A percentile compares a stretch with the other conserved stretches of the same genome.
Evolutionary conservation across 1,284 basidiomycete genomes (phyloP).

Genomic region (Takashimella koratensis): DNA sequence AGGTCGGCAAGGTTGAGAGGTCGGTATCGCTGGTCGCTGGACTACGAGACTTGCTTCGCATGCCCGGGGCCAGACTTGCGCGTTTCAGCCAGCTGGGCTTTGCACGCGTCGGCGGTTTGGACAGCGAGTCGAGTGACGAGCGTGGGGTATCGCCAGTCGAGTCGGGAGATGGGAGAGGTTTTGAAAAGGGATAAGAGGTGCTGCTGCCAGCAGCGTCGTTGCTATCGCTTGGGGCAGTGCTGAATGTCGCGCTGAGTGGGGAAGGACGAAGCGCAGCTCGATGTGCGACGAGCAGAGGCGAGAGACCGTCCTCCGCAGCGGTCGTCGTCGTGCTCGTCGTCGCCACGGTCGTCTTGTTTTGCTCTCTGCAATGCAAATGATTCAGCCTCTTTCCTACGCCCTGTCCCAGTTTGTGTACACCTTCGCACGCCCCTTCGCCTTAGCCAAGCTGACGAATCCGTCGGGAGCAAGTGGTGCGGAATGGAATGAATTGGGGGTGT

Average conservation of each 20-base stretch:
- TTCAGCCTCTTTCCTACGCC: slow-evolving; percentile 1
- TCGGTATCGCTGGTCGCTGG: slow-evolving; percentile 24
- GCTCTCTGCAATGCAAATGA: slow-evolving; percentile 6
- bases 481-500: background rate
- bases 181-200: background rate
- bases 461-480: background rate
- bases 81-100: slow-evolving; percentile 43
- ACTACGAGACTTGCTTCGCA: slow-evolving; percentile 35
- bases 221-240: slow-evolving; percentile 3
- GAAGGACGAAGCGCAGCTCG: slow-evolving; percentile 29
- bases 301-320: slow-evolving; percentile 14
- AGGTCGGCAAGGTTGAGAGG: slow-evolving; percentile 21
- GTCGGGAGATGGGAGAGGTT: slow-evolving; percentile 6
- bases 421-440: background rate
- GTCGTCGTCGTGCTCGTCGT: background rate
- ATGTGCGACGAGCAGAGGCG: slow-evolving; percentile 22
- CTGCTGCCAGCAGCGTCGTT: background rate
- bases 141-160: slow-evolving; percentile 12
- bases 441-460: background rate
- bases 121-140: slow-evolving; percentile 21
- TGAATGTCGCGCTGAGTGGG: slow-evolving; percentile 20
- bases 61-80: slow-evolving; percentile 28
- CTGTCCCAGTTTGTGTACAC: background rate
- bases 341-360: background rate
- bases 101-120: slow-evolving; percentile 26